Evolutionary conservation across 495 filamentous ascomycete species (phyloP).

Genomic region (Entonaema liquescens): DNA sequence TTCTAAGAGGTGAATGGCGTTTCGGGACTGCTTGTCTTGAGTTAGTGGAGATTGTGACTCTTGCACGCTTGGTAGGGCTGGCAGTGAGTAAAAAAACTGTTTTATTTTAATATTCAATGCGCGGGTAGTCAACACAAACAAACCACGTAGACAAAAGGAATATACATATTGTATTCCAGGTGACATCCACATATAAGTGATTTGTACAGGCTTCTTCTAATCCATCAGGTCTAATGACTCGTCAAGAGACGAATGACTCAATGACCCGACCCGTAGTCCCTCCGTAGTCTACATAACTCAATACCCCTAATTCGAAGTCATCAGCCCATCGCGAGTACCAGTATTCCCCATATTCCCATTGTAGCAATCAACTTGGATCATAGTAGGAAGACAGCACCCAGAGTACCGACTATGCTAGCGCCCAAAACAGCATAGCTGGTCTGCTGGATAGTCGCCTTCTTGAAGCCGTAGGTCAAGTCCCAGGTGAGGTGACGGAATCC

Average conservation of each 20-base stretch:
- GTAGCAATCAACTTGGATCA: conserved; percentile 22
- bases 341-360: neutral
- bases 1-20: neutral
- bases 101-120: neutral
- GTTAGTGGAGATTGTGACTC: neutral
- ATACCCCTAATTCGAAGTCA: neutral
- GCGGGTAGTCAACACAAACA: neutral
- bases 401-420: conserved; percentile 67
- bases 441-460: conserved; percentile 74
- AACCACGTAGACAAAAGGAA: conserved; percentile 11
- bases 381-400: conserved; percentile 63
- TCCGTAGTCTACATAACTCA: neutral
- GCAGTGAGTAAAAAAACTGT: neutral
- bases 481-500: conserved; percentile 89
- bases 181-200: conserved; percentile 9
- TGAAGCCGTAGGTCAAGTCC: conserved; percentile 77
- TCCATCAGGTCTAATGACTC: neutral
- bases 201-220: conserved; percentile 8
- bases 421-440: conserved; percentile 80
- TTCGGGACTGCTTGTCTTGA: neutral
- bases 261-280: neutral
- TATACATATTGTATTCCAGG: conserved; percentile 21
- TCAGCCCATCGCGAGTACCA: neutral
- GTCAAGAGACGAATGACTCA: neutral
- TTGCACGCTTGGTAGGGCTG: neutral